These are phyloP conservation scores for Podila minutissima DNA, from an alignment of 192 early-diverging fungal genomes.

Conservation along the genomic window DNA sequence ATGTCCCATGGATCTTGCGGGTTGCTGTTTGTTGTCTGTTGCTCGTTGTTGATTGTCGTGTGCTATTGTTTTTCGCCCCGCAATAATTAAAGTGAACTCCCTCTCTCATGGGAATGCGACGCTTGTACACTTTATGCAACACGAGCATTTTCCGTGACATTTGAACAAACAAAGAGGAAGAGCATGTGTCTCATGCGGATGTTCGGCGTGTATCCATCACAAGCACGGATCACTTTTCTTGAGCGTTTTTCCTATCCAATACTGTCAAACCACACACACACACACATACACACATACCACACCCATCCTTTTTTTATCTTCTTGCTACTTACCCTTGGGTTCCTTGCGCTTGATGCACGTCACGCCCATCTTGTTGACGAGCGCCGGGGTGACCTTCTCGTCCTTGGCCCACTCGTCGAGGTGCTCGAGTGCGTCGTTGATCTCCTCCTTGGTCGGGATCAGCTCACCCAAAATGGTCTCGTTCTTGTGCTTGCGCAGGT, in stretches of 20 bases:
- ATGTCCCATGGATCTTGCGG: no score
- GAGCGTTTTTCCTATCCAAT: slow-evolving; percentile 48
- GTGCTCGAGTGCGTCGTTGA: slow-evolving; percentile 63
- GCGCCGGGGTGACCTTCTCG: slow-evolving; percentile 53
- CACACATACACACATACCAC: neutral
- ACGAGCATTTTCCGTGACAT: neutral
- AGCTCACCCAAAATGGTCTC: slow-evolving; percentile 41
- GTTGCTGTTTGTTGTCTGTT: no score
- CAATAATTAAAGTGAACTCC: neutral
- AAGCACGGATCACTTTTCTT: no score
- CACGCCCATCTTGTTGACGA: slow-evolving; percentile 59
- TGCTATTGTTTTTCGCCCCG: no score
- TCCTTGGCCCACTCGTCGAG: slow-evolving; percentile 70
- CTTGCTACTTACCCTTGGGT: slow-evolving; percentile 79
- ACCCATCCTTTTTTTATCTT: slow-evolving; percentile 53
- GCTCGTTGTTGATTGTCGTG: no score
- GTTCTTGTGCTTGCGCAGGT: slow-evolving; percentile 45
- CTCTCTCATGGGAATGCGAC: neutral
- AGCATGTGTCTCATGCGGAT: slow-evolving; percentile 79
- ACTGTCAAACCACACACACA: no score
- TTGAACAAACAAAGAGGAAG: slow-evolving; percentile 4
- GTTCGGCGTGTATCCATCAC: slow-evolving; percentile 60
- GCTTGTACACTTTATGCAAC: slow-evolving; percentile 18
- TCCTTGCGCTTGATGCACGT: slow-evolving; percentile 68
- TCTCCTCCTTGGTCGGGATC: slow-evolving; percentile 50